Base-by-base conservation (phyloP, 352 stramenopile genomes). In the Pythium volutum region DNA sequence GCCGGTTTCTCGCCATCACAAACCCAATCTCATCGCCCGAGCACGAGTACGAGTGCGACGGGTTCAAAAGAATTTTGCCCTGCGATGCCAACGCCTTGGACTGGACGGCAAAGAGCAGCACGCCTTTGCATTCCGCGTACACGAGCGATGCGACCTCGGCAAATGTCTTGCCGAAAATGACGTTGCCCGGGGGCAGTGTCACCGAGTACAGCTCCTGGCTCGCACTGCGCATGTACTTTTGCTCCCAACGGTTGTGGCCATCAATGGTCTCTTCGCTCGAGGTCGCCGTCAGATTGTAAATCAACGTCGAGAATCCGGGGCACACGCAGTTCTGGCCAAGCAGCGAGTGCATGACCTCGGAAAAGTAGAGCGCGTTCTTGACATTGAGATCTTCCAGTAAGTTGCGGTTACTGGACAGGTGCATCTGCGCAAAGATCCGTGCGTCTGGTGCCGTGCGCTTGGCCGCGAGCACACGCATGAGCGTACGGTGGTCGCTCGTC, bases 251-350 rank as follows among this genome's bases (percentile, higher is more conserved):
- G 18, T 71, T 65, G 7, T 62, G 68, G 12, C 41, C 31, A 1
- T 65, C 57, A 0, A 75, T 51, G 12, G 56, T 65, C 57, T 83
- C 76, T 43, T 82, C 89, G 51, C 82, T 92, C 9, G 85, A 92
- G 10, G 83, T 91, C 4, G 81, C 88, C 26, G 85, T 95, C 29
- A 95, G 62, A 41, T 89, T 93, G 67, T 95, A 95, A 41, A 95
- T 91, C 62, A 95, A 85, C 12, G 85, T 95, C 2, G 85, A 93
- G 48, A 95, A 95, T 5, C 83, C 85, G 11, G 85, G 85, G 31
- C 85, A 95, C 49, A 93, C 77, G 49, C 85, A 95, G 71, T 92
- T 93, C 63, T 95, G 85, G 2, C 73, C 85, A n/a, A 95, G 62
- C 26, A 95, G 58, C 29, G 83, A 95, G 59, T 90, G 67, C 54